Evolutionary conservation across 352 stramenopile genomes (phyloP), one percentile per base, ranked within the genome.

Genomic region (Pythium aquatile): DNA sequence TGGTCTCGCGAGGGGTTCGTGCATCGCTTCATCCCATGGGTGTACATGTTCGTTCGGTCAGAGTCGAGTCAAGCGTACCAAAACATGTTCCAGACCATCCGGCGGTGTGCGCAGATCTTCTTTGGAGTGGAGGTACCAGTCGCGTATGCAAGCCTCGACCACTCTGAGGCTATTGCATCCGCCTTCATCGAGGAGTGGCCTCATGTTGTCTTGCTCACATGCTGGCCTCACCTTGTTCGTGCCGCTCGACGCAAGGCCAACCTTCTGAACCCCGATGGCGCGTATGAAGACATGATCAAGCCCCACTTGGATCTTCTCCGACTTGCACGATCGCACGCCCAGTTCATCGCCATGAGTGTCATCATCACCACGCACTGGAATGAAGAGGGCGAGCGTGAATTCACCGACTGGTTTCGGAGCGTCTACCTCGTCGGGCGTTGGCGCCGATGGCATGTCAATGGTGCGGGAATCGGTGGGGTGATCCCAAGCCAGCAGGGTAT

Each of bases 141-240:
- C 7, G 26, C 13, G 8, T 66, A 37, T 28, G 59, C 5, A 7
- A 60, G 49, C 17, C 17, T 66, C 8, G 59, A 66, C 30, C 59
- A 66, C 30, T 55, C 35, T 3, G 59, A 66, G 28, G 59, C 59
- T 8, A 66, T 66, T 35, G 59, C 59, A 28, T 55, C 49, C 3
- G 59, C 59, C 9, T 66, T 66, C 20, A 2, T 16, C 5, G 1
- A 3, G 5, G 59, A 51, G 37, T 66, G 59, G 59, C 51, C 59
- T 11, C 24, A 30, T 5, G 14, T 59, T 26, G 1, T 5, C 4
- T 10, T 66, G 1, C 30, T 59, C 2, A 58, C 33, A 0, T 65
- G 58, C 39, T 66, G 59, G 59, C 49, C 59, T 1, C 59, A 66
- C 47, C 26, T 66, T 33, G 3, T 42, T 11, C 53, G 35, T 3